Conservation (phyloP, 179 eudicot genomes). For the Silene coronaria region DNA sequence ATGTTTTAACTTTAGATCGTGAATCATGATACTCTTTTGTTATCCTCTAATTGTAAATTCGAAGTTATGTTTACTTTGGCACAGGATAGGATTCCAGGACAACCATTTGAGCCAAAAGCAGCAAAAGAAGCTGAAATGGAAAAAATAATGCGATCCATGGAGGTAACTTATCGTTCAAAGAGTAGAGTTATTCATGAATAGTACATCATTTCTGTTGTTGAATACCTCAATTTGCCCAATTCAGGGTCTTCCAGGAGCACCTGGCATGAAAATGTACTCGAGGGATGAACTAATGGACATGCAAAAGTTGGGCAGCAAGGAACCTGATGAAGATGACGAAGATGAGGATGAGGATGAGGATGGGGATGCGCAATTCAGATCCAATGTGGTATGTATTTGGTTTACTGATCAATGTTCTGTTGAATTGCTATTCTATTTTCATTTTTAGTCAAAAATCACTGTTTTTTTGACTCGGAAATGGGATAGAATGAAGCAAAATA, state of each 20-base stretch:
- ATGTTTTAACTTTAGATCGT: background rate
- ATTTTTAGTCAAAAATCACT: background rate
- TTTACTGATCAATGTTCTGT: background rate
- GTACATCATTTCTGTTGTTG: background rate
- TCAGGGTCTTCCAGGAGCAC: conserved; percentile 98
- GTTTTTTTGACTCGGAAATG: background rate
- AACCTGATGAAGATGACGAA: conserved; percentile 61
- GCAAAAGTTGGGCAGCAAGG: conserved; percentile 54
- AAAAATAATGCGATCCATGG: conserved; percentile 76
- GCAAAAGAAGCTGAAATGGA: conserved; percentile 94
- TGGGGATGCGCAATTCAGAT: conserved; percentile 42
- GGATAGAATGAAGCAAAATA: background rate
- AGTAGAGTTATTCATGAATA: background rate
- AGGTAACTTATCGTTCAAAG: conserved; percentile 38
- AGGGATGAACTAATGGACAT: conserved; percentile 82
- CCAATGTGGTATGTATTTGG: conserved; percentile 54
- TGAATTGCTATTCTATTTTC: background rate
- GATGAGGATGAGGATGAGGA: conserved; percentile 53
- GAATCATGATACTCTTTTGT: background rate
- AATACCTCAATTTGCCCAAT: conserved; percentile 5
- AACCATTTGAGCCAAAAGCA: conserved; percentile 70
- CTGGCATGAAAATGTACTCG: conserved; percentile 93
- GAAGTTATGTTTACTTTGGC: conserved; percentile 1
- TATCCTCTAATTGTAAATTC: background rate
- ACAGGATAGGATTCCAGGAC: conserved; percentile 85